phyloP scores from a whole-genome alignment of 352 stramenopile genomes.

The Pythium sukuiense region DNA sequence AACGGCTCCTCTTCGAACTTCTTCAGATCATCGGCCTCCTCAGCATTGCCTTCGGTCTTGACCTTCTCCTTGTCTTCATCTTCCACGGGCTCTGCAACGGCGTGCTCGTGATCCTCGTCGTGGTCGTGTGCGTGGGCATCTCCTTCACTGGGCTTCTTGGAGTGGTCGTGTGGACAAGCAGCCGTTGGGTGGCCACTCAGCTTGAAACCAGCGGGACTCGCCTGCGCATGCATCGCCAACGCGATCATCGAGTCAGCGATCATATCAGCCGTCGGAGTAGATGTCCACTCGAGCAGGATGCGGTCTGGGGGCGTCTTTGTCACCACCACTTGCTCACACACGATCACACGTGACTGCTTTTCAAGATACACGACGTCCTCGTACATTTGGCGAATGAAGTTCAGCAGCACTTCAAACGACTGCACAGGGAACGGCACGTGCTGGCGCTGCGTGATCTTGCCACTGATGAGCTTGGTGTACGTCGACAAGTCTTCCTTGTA shows the following conservation, averaged over 20 bases:
- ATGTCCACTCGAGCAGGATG: conserved; percentile 86
- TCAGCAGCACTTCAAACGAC: conserved; percentile 77
- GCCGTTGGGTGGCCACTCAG: conserved; percentile 69
- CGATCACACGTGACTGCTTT: conserved; percentile 57
- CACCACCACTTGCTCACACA: conserved; percentile 73
- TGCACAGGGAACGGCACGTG: conserved; percentile 81
- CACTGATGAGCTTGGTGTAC: conserved; percentile 83
- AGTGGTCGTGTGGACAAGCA: conserved; percentile 80
- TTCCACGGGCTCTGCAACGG: conserved; percentile 5
- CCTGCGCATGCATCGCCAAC: conserved; percentile 93
- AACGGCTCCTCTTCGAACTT: conserved; percentile 19
- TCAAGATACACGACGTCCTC: conserved; percentile 61
- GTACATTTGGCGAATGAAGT: conserved; percentile 87
- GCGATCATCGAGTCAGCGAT: conserved; percentile 96
- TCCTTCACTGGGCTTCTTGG: conserved; percentile 38
- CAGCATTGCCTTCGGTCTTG: conserved; percentile 29
- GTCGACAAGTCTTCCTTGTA: conserved; percentile 81
- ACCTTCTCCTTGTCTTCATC: conserved; percentile 26
- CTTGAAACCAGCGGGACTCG: conserved; percentile 83
- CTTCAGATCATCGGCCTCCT: conserved; percentile 29
- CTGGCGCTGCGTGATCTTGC: conserved; percentile 82
- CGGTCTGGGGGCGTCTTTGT: conserved; percentile 38
- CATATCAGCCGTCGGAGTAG: conserved; percentile 93
- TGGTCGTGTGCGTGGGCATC: conserved; percentile 12
- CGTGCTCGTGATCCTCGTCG: conserved; percentile 5